These are phyloP conservation scores for Pichia occidentalis DNA, from an alignment of 805 yeast genomes.

Conservation along the genomic window DNA sequence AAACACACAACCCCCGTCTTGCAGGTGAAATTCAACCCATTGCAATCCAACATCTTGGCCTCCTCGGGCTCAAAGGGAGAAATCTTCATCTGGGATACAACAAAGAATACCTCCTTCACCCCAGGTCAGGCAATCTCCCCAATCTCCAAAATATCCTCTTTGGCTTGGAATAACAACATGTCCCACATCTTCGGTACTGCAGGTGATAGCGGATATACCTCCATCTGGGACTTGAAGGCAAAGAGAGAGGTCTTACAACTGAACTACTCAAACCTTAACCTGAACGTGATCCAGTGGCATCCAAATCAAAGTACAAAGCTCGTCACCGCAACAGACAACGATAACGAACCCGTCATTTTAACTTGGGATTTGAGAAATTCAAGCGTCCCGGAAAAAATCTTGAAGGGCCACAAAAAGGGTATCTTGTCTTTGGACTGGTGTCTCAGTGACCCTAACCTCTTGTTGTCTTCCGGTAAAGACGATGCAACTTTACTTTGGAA, in stretches of 20 bases:
- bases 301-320: conserved; percentile 82
- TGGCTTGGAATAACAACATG: conserved; percentile 84
- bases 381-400: conserved; percentile 73
- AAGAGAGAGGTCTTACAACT: conserved; percentile 85
- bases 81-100: conserved; percentile 84
- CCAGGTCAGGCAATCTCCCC: conserved; percentile 82
- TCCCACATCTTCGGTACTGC: conserved; percentile 88
- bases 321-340: conserved; percentile 81
- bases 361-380: conserved; percentile 95
- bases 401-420: conserved; percentile 82
- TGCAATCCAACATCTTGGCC: conserved; percentile 64
- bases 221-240: conserved; percentile 90
- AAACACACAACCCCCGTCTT: conserved; percentile 68
- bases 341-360: conserved; percentile 69
- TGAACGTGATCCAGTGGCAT: conserved; percentile 90
- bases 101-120: conserved; percentile 44
- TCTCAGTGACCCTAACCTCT: conserved; percentile 63
- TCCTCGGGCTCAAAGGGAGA: conserved; percentile 90
- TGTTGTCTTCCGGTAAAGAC: conserved; percentile 90
- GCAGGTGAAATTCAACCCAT: conserved; percentile 70
- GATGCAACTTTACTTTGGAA: conserved; percentile 87
- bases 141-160: conserved; percentile 69
- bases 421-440: conserved; percentile 94
- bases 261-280: conserved; percentile 63
- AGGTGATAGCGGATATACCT: conserved; percentile 76